These are phyloP conservation scores for Melocanna baccifera DNA, from an alignment of 176 grass and related monocot species.

Conservation along the genomic window DNA sequence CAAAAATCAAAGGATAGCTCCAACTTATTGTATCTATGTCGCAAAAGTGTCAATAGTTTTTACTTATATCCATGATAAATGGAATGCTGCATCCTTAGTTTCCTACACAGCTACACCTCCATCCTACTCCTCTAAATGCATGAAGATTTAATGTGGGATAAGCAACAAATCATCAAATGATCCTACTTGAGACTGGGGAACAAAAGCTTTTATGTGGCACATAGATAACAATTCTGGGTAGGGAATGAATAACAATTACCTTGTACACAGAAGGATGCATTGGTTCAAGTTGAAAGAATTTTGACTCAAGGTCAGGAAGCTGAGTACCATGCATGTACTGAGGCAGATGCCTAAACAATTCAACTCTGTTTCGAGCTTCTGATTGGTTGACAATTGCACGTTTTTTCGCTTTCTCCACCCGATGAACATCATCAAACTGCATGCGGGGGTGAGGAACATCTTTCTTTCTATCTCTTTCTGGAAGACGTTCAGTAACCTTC, in stretches of 20 bases:
- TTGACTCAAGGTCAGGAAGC: conserved; percentile 73
- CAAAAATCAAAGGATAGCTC: no score
- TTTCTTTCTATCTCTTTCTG: conserved; percentile 60
- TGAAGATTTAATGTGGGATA: no score
- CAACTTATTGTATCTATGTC: not conserved
- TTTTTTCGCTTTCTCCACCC: conserved; percentile 62
- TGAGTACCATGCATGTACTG: conserved; percentile 73
- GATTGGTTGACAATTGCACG: conserved; percentile 52
- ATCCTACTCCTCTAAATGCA: not conserved
- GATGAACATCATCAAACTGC: conserved; percentile 65
- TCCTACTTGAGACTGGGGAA: not conserved
- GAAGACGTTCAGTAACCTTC: conserved; percentile 30
- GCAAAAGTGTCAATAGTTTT: not conserved
- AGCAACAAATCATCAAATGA: not conserved
- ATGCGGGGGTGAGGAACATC: conserved; percentile 55
- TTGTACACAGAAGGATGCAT: conserved; percentile 92
- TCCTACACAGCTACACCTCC: not conserved
- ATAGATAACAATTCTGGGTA: not conserved
- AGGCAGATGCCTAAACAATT: conserved; percentile 71
- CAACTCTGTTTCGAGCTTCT: conserved; percentile 68
- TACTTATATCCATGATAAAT: not conserved
- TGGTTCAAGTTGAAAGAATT: conserved; percentile 58
- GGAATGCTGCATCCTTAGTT: not conserved
- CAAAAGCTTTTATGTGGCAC: not conserved
- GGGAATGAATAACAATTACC: conserved; percentile 33